These are phyloP conservation scores for Balakata baccata DNA, from an alignment of 345 rosid species.

Conservation along the genomic window DNA sequence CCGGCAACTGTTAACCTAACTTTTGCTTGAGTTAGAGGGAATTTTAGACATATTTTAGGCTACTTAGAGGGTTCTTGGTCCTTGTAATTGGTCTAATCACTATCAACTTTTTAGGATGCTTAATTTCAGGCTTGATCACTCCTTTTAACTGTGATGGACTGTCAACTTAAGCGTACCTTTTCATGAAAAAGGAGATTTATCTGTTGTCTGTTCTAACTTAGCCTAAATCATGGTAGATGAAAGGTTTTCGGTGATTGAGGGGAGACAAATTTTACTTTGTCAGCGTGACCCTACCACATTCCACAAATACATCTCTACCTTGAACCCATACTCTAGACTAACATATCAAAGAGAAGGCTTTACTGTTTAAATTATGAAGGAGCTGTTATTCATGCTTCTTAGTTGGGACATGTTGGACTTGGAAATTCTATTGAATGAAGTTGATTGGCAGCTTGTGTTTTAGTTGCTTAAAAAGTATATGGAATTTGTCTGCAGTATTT, in stretches of 20 bases:
- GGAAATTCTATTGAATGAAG: too few species aligned
- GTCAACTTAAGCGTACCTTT: not conserved
- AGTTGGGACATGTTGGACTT: not conserved
- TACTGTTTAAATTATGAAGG: not conserved
- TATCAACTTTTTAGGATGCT: not conserved
- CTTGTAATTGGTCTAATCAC: not conserved
- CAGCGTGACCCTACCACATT: not conserved
- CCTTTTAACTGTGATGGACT: not conserved
- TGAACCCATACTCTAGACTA: too few species aligned
- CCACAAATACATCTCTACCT: too few species aligned
- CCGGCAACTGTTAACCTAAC: not conserved
- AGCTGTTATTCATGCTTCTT: not conserved
- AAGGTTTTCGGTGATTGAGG: not conserved
- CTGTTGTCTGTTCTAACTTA: not conserved
- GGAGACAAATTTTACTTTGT: not conserved
- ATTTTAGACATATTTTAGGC: too few species aligned
- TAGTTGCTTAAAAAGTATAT: slow-evolving; percentile 4
- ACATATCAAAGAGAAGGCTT: not conserved
- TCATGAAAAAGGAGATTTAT: not conserved
- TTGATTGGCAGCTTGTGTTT: not conserved
- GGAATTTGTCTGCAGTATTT: not conserved
- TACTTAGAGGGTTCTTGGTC: not conserved
- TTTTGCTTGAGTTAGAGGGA: too few species aligned
- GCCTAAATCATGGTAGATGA: not conserved
- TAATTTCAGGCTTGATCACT: not conserved